phyloP scores from a whole-genome alignment of 805 yeast species.

The Jamesozyma spencerorum region DNA sequence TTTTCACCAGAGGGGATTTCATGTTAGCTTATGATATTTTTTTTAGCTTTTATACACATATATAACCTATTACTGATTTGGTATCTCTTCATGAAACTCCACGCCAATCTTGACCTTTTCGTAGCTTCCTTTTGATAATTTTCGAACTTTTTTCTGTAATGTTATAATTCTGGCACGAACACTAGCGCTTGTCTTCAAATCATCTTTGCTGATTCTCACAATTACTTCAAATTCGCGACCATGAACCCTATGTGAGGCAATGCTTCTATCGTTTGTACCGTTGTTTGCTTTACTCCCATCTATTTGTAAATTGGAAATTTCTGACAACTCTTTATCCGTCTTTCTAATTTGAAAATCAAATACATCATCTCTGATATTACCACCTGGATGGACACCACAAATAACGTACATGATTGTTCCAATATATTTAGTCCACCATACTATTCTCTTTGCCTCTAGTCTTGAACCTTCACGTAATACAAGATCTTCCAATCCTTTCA shows the following conservation, averaged over 20 bases:
- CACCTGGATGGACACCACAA: constrained; percentile 78
- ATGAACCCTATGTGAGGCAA: neutral
- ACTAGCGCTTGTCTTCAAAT: constrained; percentile 49
- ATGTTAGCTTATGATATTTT: constrained; percentile 2
- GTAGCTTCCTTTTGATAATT: constrained; percentile 40
- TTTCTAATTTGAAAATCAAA: constrained; percentile 36
- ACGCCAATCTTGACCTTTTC: constrained; percentile 47
- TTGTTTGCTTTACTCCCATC: neutral
- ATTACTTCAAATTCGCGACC: constrained; percentile 30
- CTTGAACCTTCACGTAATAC: constrained; percentile 39
- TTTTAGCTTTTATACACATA: neutral
- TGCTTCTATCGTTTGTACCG: neutral
- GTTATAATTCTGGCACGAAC: constrained; percentile 50
- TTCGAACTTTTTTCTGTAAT: constrained; percentile 51
- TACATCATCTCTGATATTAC: constrained; percentile 56
- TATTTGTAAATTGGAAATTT: neutral
- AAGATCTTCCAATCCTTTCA: constrained; percentile 38
- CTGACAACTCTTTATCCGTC: constrained; percentile 22
- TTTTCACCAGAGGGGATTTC: too few species aligned
- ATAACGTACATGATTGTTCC: constrained; percentile 70
- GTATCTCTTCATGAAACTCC: constrained; percentile 30
- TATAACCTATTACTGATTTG: neutral
- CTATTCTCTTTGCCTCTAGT: constrained; percentile 37
- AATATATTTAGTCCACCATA: constrained; percentile 67
- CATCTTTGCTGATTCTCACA: constrained; percentile 41